Evolutionary conservation across 78 protist species (phyloP).

Genomic region (Salpingoeca rosetta): DNA sequence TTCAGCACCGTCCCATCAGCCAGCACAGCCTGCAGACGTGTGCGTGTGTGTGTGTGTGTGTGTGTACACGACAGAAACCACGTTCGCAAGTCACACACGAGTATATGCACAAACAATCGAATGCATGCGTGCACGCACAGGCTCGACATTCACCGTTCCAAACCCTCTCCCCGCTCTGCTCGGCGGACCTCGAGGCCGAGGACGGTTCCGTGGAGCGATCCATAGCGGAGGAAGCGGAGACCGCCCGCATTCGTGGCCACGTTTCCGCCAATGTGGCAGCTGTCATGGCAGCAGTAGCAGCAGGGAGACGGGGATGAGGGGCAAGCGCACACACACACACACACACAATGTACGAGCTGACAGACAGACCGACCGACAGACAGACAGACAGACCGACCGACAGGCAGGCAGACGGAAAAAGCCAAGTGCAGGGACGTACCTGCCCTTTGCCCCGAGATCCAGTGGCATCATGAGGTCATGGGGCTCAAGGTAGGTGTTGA

Average conservation of each 20-base stretch:
- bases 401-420: background rate
- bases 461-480: constrained; percentile 73
- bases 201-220: constrained; percentile 72
- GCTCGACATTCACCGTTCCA: no score
- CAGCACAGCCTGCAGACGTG: constrained; percentile 17
- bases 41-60: no score
- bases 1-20: constrained; percentile 79
- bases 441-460: constrained; percentile 90
- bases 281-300: background rate
- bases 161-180: no score
- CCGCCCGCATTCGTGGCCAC: constrained; percentile 93
- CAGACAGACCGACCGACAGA: no score
- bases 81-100: no score
- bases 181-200: constrained; percentile 62
- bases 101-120: no score
- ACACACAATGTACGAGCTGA: no score
- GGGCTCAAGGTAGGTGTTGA: constrained; percentile 42
- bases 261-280: constrained; percentile 91
- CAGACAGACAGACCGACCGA: no score
- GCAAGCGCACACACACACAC: no score
- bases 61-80: no score
- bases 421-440: no score
- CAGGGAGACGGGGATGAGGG: background rate
- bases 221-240: constrained; percentile 76
- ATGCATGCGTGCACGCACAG: no score